phyloP scores from a whole-genome alignment of 768 basidiomycete species.

The Strobilomyces confusus region DNA sequence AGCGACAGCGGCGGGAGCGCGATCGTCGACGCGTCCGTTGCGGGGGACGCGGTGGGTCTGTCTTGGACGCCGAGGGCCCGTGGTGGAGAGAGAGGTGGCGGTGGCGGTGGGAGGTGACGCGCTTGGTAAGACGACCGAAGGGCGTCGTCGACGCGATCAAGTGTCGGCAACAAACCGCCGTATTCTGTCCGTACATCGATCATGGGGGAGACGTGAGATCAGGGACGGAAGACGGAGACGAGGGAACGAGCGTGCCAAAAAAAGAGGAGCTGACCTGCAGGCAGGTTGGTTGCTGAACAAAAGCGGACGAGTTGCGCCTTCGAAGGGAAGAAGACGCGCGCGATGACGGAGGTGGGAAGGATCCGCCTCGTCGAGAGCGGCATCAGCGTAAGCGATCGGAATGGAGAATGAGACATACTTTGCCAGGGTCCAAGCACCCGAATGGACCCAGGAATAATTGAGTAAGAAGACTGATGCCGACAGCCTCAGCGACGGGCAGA shows the following conservation, averaged over 20 bases:
- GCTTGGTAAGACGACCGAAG: conserved; percentile 24
- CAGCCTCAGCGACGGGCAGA: background rate
- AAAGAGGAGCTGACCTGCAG: conserved; percentile 38
- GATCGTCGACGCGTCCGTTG: conserved; percentile 2
- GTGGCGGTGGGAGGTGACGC: conserved; percentile 4
- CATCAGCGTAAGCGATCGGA: conserved; percentile 9
- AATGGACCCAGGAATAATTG: conserved; percentile 73
- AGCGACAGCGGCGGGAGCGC: conserved; percentile 51
- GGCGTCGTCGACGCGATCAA: conserved; percentile 50
- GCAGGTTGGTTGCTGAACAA: conserved; percentile 50
- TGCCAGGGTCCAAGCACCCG: conserved; percentile 60
- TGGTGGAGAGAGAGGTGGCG: background rate
- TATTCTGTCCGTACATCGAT: conserved; percentile 45
- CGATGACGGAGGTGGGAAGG: conserved; percentile 55
- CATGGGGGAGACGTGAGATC: conserved; percentile 1
- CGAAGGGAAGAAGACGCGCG: conserved; percentile 65
- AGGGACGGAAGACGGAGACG: background rate
- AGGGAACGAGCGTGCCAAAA: background rate
- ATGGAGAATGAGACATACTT: conserved; percentile 43
- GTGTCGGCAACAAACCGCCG: conserved; percentile 55
- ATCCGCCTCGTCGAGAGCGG: conserved; percentile 43
- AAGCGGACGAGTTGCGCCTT: conserved; percentile 50
- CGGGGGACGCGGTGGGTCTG: background rate
- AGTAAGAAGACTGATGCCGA: conserved; percentile 56
- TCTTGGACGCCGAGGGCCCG: background rate